Conservation (phyloP, 2,329 filamentous ascomycete species). For the Malbranchea zuffiana region DNA sequence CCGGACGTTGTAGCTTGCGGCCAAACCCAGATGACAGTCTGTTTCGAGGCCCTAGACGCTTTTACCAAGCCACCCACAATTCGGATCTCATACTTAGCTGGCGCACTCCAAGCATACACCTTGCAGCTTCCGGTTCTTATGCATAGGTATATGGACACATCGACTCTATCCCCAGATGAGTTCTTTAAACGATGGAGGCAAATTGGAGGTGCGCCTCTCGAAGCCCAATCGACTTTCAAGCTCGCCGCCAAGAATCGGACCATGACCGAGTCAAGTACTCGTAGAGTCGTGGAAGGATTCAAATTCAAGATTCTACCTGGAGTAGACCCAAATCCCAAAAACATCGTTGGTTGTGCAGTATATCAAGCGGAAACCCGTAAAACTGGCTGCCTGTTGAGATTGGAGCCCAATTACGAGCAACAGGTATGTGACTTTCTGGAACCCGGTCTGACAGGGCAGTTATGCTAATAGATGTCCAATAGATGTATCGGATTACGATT, state of each 20-base stretch:
- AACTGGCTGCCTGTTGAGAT: conserved; percentile 80
- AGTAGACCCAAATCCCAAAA: conserved; percentile 87
- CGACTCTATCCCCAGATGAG: conserved; percentile 75
- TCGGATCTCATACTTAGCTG: conserved; percentile 85
- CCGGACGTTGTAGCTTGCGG: conserved; percentile 61
- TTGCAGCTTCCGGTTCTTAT: conserved; percentile 77
- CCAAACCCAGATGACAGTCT: conserved; percentile 85
- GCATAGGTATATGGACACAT: conserved; percentile 95
- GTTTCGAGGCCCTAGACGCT: conserved; percentile 76
- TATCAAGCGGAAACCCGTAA: conserved; percentile 69
- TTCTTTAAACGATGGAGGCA: conserved; percentile 99
- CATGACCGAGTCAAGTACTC: conserved; percentile 60
- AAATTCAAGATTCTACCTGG: conserved; percentile 75
- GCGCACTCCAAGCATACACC: conserved; percentile 83
- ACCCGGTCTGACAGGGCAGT: neutral
- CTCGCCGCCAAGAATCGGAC: conserved; percentile 50
- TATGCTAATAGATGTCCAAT: conserved; percentile 14
- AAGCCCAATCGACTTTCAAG: conserved; percentile 79
- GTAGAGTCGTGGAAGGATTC: conserved; percentile 68
- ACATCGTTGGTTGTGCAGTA: conserved; percentile 82
- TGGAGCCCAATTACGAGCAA: conserved; percentile 88
- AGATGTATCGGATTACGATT: conserved; percentile 95
- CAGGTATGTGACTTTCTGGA: conserved; percentile 52
- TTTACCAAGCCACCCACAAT: conserved; percentile 84
- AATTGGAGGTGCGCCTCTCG: conserved; percentile 77